phyloP scores from a whole-genome alignment of 768 basidiomycete species.

The Tulasnella sp. region DNA sequence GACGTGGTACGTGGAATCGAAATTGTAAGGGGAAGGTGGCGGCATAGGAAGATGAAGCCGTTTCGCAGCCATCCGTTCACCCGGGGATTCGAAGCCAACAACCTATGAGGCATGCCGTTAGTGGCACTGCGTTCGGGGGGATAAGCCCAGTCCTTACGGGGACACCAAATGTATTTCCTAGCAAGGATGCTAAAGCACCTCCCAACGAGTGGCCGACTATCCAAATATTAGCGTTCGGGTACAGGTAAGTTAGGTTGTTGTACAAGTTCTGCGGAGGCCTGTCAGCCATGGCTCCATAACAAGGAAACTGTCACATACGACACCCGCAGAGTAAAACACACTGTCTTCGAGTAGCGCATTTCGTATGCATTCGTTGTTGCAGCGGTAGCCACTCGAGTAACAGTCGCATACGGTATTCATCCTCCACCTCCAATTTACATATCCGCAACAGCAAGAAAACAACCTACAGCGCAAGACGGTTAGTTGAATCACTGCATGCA shows the following conservation, averaged over 20 bases:
- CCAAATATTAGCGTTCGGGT: slow-evolving; percentile 60
- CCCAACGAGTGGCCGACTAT: slow-evolving; percentile 63
- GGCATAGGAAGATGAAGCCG: too few relatives aligned
- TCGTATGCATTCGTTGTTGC: slow-evolving; percentile 77
- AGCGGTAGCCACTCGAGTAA: slow-evolving; percentile 64
- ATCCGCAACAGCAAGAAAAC: slow-evolving; percentile 84
- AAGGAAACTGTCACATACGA: slow-evolving; percentile 49
- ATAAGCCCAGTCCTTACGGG: slow-evolving; percentile 38
- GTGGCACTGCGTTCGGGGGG: not conserved
- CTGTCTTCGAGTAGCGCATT: slow-evolving; percentile 81
- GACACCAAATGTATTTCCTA: slow-evolving; percentile 61
- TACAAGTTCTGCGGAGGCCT: slow-evolving; percentile 46
- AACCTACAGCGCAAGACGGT: not conserved
- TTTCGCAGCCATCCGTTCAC: not conserved
- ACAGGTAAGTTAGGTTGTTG: slow-evolving; percentile 55
- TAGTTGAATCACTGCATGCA: not conserved
- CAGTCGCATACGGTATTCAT: slow-evolving; percentile 87
- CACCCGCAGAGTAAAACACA: slow-evolving; percentile 86
- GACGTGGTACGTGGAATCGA: slow-evolving; percentile 52
- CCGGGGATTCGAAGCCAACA: not conserved
- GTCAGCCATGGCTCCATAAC: not conserved
- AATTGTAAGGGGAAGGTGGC: slow-evolving; percentile 28
- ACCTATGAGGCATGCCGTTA: not conserved
- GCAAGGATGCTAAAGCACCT: slow-evolving; percentile 59
- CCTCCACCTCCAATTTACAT: slow-evolving; percentile 81